phyloP scores from a whole-genome alignment of 1,284 basidiomycete species.

The Phenoliferia sp. region DNA sequence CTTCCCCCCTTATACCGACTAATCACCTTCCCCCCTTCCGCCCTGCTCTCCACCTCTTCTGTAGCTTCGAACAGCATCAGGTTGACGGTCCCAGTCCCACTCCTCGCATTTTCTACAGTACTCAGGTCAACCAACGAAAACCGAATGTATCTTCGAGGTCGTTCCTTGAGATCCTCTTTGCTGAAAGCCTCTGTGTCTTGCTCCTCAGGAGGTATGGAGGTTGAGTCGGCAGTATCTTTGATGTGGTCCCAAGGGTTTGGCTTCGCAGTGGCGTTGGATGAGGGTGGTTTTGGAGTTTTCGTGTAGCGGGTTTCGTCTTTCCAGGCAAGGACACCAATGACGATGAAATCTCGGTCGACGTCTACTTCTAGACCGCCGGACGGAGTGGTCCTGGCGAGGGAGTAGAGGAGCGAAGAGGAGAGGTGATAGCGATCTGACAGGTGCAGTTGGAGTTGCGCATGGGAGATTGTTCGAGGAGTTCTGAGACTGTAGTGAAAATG shows the following conservation, averaged over 20 bases:
- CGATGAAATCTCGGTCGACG: conserved; percentile 84
- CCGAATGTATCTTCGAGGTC: conserved; percentile 57
- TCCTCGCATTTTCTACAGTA: conserved; percentile 46
- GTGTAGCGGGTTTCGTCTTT: conserved; percentile 65
- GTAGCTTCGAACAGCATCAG: conserved; percentile 87
- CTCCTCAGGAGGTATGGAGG: neutral
- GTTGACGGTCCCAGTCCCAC: conserved; percentile 77
- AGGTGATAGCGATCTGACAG: conserved; percentile 79
- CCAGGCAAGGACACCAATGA: conserved; percentile 82
- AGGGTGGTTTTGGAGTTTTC: neutral
- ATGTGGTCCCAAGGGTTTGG: conserved; percentile 1
- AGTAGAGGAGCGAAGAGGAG: conserved; percentile 81
- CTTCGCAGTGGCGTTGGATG: too few relatives aligned
- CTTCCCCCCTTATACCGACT: too few relatives aligned
- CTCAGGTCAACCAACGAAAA: conserved; percentile 81
- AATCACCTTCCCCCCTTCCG: too few relatives aligned
- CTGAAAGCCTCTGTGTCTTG: neutral
- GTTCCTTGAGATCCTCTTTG: neutral
- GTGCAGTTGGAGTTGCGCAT: conserved; percentile 75
- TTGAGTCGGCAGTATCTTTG: neutral
- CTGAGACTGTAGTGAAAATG: conserved; percentile 47
- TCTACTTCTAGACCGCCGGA: conserved; percentile 73
- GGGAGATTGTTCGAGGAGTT: conserved; percentile 57
- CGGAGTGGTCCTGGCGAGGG: conserved; percentile 67
- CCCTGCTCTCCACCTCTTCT: too few relatives aligned